Evolutionary conservation across 176 grass and related monocot species (phyloP).

Genomic region (Pontederia crassipes): DNA sequence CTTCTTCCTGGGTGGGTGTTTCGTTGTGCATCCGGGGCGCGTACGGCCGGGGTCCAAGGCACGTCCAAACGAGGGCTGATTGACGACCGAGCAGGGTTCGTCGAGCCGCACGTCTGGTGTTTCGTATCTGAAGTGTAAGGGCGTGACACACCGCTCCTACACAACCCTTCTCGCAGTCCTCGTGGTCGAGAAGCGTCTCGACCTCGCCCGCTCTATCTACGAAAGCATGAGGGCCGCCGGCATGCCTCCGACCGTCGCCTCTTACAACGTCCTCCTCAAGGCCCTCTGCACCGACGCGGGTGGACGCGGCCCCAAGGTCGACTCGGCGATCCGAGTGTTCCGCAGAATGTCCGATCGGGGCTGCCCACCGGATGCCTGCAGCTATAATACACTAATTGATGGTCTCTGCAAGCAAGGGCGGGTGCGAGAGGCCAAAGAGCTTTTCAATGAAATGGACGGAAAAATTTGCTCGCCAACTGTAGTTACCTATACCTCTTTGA

Average conservation of each 20-base stretch:
- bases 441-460: slow-evolving; percentile 55
- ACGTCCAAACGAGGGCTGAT: too few relatives aligned
- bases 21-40: too few relatives aligned
- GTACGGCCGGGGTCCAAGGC: too few relatives aligned
- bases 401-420: slow-evolving; percentile 50
- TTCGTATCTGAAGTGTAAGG: too few relatives aligned
- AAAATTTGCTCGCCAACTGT: slow-evolving; percentile 44
- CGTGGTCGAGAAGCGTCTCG: slow-evolving; percentile 41
- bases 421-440: slow-evolving; percentile 33
- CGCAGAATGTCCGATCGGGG: slow-evolving; percentile 22
- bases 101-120: too few relatives aligned
- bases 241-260: slow-evolving; percentile 46
- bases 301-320: slow-evolving; percentile 21
- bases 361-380: slow-evolving; percentile 47
- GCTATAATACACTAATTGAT: slow-evolving; percentile 73
- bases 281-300: slow-evolving; percentile 42
- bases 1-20: too few relatives aligned
- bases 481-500: slow-evolving; percentile 69
- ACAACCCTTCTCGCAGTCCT: slow-evolving; percentile 54
- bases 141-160: slow-evolving; percentile 37
- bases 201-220: slow-evolving; percentile 46
- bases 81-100: too few relatives aligned
- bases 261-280: slow-evolving; percentile 81
- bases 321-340: slow-evolving; percentile 36
- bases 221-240: slow-evolving; percentile 61